These are phyloP conservation scores for Sphagnum tenellum DNA, from an alignment of 225 moss, liverwort and hornwort species.

Conservation along the genomic window DNA sequence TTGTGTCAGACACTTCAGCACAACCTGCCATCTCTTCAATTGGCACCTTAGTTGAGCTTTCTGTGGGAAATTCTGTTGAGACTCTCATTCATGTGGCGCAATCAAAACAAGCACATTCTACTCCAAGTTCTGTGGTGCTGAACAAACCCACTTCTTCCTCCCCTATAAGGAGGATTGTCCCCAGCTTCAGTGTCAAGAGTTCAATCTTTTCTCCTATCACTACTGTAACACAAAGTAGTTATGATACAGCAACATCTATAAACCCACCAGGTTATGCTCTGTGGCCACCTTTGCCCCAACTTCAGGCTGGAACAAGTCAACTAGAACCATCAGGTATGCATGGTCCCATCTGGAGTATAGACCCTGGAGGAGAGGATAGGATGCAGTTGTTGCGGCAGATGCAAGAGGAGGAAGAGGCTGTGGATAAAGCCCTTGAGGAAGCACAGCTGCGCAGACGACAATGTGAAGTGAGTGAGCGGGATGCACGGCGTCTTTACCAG, in stretches of 20 bases:
- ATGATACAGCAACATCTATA: conserved; percentile 1
- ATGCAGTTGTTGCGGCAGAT: conserved; percentile 26
- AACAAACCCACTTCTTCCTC: conserved; percentile 8
- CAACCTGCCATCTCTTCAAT: conserved; percentile 1
- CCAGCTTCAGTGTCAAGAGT: too few relatives aligned
- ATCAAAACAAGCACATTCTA: neutral
- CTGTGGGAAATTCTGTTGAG: too few relatives aligned
- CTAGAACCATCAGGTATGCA: conserved; percentile 19
- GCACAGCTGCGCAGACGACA: conserved; percentile 43
- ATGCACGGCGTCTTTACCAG: conserved; percentile 51
- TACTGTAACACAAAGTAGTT: too few relatives aligned
- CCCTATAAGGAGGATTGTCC: neutral
- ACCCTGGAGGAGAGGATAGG: conserved; percentile 9
- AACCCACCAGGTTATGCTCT: conserved; percentile 8
- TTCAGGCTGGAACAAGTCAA: conserved; percentile 10
- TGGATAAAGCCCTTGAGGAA: conserved; percentile 65
- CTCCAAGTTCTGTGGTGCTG: conserved; percentile 8
- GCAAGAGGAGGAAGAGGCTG: conserved; percentile 57
- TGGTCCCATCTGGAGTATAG: conserved; percentile 5
- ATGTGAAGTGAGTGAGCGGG: conserved; percentile 58
- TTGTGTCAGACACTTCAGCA: conserved; percentile 3
- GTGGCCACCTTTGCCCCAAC: conserved; percentile 14
- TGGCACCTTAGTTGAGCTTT: too few relatives aligned
- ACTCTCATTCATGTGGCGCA: too few relatives aligned
- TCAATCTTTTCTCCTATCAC: too few relatives aligned